Percentiles rank a stretch among this genome's conserved stretches.
These are phyloP conservation scores for Tulasnella sp. DNA, from an alignment of 768 basidiomycete genomes.

Conservation along the genomic window DNA sequence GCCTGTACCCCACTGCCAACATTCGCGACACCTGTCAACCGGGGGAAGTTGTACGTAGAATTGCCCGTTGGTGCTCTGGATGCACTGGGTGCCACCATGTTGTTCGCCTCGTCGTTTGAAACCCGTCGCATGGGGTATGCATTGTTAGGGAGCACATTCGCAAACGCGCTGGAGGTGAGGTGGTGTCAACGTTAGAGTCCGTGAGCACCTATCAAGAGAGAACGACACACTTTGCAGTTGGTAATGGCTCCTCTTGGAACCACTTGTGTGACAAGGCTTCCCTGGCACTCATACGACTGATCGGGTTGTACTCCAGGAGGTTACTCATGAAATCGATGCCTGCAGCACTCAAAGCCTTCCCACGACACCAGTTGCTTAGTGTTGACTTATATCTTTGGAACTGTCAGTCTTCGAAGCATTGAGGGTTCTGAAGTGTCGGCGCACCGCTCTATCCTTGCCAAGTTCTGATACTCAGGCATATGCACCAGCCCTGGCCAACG, in stretches of 20 bases:
- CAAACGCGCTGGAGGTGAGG: slow-evolving; percentile 49
- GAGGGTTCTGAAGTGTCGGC: slow-evolving; percentile 22
- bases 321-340: slow-evolving; percentile 77
- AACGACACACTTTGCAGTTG: slow-evolving; percentile 64
- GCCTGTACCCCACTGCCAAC: slow-evolving; percentile 2
- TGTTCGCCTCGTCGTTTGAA: slow-evolving; percentile 83
- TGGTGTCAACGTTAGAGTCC: neutral
- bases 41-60: neutral
- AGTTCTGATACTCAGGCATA: slow-evolving; percentile 79
- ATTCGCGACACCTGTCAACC: neutral
- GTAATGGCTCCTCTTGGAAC: slow-evolving; percentile 84
- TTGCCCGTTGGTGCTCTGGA: slow-evolving; percentile 7
- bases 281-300: slow-evolving; percentile 67
- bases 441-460: slow-evolving; percentile 65
- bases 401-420: neutral
- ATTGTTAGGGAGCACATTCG: slow-evolving; percentile 46
- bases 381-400: slow-evolving; percentile 43
- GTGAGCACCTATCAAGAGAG: neutral
- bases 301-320: slow-evolving; percentile 86
- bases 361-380: slow-evolving; percentile 62
- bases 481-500: slow-evolving; percentile 78
- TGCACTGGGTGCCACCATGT: slow-evolving; percentile 42
- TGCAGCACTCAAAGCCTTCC: slow-evolving; percentile 28
- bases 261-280: slow-evolving; percentile 76
- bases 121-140: slow-evolving; percentile 80